Conservation (phyloP, 1,284 basidiomycete genomes). For the Waitea zeae region DNA sequence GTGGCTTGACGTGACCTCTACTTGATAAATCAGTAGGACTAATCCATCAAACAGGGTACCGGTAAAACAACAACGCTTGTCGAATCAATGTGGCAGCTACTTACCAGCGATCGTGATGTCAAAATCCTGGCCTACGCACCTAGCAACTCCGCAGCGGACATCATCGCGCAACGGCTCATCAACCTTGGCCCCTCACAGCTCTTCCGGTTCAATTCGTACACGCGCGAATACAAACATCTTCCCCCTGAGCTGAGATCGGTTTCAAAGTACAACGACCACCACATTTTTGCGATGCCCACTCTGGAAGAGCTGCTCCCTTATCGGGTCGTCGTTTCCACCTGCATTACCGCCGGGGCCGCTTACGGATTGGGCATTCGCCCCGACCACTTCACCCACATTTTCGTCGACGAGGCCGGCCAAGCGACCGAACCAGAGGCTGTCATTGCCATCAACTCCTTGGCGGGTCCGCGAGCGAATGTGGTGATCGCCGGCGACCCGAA, state of each 20-base stretch:
- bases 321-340: constrained; percentile 41
- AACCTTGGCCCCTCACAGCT: constrained; percentile 16
- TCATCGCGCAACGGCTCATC: constrained; percentile 36
- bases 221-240: constrained; percentile 25
- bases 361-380: constrained; percentile 34
- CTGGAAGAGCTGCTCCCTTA: constrained; percentile 23
- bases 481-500: constrained; percentile 39
- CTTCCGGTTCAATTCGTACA: constrained; percentile 50
- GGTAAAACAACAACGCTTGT: constrained; percentile 55
- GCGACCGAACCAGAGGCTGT: constrained; percentile 40
- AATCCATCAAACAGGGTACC: constrained; percentile 31
- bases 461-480: constrained; percentile 21
- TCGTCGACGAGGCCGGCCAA: constrained; percentile 51
- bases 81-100: constrained; percentile 43
- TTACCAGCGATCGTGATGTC: constrained; percentile 21
- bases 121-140: constrained; percentile 47
- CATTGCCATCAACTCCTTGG: constrained; percentile 31
- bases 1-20: too few species aligned
- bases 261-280: constrained; percentile 28
- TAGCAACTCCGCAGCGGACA: constrained; percentile 43
- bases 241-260: constrained; percentile 22
- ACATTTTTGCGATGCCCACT: constrained; percentile 16
- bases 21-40: not conserved
- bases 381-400: constrained; percentile 44
- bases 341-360: constrained; percentile 37